Conservation (phyloP, 345 rosid genomes). For the Acer campestre region DNA sequence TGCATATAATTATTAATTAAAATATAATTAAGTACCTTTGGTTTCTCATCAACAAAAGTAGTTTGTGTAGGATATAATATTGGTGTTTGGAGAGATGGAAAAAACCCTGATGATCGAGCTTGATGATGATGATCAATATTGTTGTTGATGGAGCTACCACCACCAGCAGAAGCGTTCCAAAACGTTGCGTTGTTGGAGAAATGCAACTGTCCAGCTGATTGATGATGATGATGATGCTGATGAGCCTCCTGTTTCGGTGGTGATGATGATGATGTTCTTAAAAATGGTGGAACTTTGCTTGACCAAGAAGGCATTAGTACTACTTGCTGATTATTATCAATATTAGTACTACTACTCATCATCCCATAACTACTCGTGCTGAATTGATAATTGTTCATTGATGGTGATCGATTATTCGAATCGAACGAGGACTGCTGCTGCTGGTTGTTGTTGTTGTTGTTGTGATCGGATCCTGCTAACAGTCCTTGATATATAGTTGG, state of each 20-base stretch:
- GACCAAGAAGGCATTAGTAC: constrained; percentile 59
- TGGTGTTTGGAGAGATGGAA: constrained; percentile 59
- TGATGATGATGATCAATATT: constrained; percentile 26
- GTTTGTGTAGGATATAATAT: constrained; percentile 36
- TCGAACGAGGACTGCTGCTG: constrained; percentile 34
- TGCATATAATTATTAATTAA: background rate
- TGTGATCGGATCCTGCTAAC: constrained; percentile 38
- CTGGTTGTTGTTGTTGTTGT: constrained; percentile 16
- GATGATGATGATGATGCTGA: constrained; percentile 38
- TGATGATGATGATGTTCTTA: constrained; percentile 43
- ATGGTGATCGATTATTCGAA: constrained; percentile 16
- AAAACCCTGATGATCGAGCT: constrained; percentile 58
- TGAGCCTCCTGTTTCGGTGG: constrained; percentile 59
- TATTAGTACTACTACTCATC: background rate
- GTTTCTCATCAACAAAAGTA: constrained; percentile 43
- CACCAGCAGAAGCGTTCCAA: constrained; percentile 71
- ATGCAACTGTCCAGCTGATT: constrained; percentile 49
- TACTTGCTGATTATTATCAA: constrained; percentile 18
- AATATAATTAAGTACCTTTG: constrained; percentile 35
- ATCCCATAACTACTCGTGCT: constrained; percentile 38
- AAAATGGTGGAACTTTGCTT: constrained; percentile 53
- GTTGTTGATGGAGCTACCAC: constrained; percentile 36
- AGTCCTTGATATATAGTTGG: constrained; percentile 57
- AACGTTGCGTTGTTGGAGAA: constrained; percentile 92
- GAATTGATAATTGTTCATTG: constrained; percentile 28